These are phyloP conservation scores for Suhomyces choctaworum DNA, from an alignment of 1,139 yeast species.

Conservation along the genomic window DNA sequence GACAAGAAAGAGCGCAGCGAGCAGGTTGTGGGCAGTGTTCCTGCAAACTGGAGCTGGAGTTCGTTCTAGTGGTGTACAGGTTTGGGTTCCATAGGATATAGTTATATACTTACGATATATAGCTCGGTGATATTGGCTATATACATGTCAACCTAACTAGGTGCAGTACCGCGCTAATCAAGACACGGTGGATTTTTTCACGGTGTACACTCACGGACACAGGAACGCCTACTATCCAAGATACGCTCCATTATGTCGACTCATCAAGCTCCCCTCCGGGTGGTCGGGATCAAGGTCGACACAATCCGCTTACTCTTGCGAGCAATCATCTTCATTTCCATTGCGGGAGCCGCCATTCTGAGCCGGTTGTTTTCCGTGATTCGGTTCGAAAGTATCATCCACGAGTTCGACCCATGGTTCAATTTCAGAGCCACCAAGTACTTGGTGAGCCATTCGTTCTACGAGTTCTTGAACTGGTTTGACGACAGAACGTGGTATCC, in stretches of 20 bases:
- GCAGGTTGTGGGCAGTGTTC: conserved; percentile 54
- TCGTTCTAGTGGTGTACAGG: conserved; percentile 49
- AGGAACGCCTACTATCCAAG: too few relatives aligned
- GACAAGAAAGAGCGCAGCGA: conserved; percentile 21
- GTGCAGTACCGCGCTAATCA: conserved; percentile 8
- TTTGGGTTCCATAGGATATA: too few relatives aligned
- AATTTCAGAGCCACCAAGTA: conserved; percentile 93
- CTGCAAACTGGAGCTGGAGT: conserved; percentile 82
- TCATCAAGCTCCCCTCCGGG: conserved; percentile 18
- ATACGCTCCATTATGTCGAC: conserved; percentile 7
- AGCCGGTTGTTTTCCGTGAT: conserved; percentile 81
- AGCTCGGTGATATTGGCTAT: too few relatives aligned
- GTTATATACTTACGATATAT: too few relatives aligned
- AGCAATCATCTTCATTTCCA: conserved; percentile 63
- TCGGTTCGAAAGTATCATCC: conserved; percentile 92
- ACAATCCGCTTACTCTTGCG: conserved; percentile 55
- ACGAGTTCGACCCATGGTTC: conserved; percentile 99
- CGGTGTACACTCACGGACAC: background rate
- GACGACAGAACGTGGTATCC: conserved; percentile 99
- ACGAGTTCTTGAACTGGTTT: conserved; percentile 95
- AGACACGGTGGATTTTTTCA: conserved; percentile 15
- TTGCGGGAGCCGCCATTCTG: conserved; percentile 88
- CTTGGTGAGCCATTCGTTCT: conserved; percentile 77
- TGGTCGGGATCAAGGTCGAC: conserved; percentile 39
- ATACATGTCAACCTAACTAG: too few relatives aligned